Base-by-base conservation (phyloP, 306 rosid species). In the Corylus avellana region DNA sequence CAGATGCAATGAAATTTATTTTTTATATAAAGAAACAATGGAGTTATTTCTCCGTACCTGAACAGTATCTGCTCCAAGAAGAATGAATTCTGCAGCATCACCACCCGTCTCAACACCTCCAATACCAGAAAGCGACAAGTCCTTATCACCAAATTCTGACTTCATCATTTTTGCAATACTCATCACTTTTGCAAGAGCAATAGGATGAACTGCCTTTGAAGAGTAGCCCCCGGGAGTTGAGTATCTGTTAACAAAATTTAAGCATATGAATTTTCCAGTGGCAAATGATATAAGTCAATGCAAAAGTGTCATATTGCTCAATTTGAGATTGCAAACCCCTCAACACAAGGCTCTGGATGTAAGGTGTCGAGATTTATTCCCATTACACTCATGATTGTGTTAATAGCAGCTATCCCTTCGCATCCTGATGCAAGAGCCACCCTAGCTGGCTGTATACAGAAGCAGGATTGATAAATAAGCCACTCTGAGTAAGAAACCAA, bases 161-260 rank as follows among this genome's bases (percentile, higher is more conserved):
- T 86, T 87, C 92, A 95, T 93, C 98, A 95, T 87, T 67, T 93
- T 91, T 39, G 96, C 97, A 50, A 95, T 95, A 72, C 47, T 95
- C 98, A 95, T 90, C 84, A 95, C 98, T 88, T 95, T 95, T 49
- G 90, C 98, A 67, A 95, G 96, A 16, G 99, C 99, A 80, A 95
- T 95, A 47, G 98, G 98, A 83, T 95, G 98, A 56, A 95, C 98
- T 48, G 98, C 98, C 86, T 80, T 92, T 39, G 98, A 92, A 75
- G 98, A 95, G 87, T 92, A 95, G 62, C 98, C 98, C 5, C 98
- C 98, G 17, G 98, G 98, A 83, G 98, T 95, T 66, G 98, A 95
- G 84, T 95, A 95, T 84, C 98, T 95, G 82, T 80, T 51, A 83
- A n/a, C 39, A 64, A 82, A 80, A 75, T 82, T 66, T 54, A 22